Evolutionary conservation across 2,329 filamentous ascomycete species (phyloP).

Genomic region (Aspergillus eucalypticola): DNA sequence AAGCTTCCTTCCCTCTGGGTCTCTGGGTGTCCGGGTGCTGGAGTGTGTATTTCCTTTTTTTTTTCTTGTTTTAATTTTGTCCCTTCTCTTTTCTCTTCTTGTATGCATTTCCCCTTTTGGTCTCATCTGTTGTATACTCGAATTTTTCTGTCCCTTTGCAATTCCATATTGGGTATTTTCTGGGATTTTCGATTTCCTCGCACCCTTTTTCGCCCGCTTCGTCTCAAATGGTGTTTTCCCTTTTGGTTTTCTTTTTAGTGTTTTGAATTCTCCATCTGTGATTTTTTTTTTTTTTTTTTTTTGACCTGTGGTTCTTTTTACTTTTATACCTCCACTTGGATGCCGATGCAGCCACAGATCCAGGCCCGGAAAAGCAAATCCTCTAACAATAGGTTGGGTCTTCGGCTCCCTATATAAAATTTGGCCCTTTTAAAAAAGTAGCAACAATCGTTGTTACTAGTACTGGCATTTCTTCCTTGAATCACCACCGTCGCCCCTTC

Average conservation of each 20-base stretch:
- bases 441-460: not conserved
- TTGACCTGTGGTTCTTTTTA: not conserved
- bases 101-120: not conserved
- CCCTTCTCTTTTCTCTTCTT: too few species aligned
- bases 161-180: too few species aligned
- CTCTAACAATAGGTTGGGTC: not conserved
- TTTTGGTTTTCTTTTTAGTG: not conserved
- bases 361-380: not conserved
- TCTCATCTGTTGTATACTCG: not conserved
- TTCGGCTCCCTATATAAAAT: not conserved
- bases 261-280: not conserved
- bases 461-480: too few species aligned
- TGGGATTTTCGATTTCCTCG: too few species aligned
- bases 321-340: too few species aligned
- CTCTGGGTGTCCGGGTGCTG: not conserved
- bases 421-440: not conserved
- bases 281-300: not conserved
- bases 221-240: too few species aligned
- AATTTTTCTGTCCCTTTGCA: not conserved
- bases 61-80: not conserved
- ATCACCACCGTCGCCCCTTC: too few species aligned
- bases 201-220: too few species aligned
- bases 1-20: not conserved
- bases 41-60: not conserved
- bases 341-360: not conserved